Evolutionary conservation across 345 rosid species (phyloP).

Genomic region (Rhodamnia argentea): DNA sequence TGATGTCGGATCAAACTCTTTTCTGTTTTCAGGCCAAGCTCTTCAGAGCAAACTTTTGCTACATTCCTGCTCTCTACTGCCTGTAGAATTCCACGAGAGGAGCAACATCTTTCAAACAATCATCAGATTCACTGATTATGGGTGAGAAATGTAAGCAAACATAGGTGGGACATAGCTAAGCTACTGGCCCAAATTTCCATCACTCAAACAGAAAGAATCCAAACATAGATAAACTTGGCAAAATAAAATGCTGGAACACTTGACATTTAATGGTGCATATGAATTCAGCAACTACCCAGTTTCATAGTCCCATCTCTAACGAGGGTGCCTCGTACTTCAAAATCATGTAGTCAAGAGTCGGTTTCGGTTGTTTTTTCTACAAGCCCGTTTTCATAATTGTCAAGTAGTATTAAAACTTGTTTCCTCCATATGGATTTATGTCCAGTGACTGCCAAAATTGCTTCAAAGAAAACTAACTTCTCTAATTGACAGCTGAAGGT

Average conservation of each 20-base stretch:
- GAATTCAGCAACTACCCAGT: background rate
- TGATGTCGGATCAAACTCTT: too few relatives aligned
- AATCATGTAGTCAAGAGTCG: background rate
- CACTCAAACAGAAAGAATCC: background rate
- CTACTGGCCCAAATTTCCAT: background rate
- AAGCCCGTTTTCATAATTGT: background rate
- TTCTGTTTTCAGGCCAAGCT: too few relatives aligned
- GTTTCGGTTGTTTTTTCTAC: background rate
- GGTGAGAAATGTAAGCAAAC: background rate
- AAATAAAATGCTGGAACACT: background rate
- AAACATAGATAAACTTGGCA: background rate
- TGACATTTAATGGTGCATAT: background rate
- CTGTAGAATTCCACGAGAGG: too few relatives aligned
- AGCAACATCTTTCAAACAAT: too few relatives aligned
- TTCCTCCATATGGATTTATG: background rate
- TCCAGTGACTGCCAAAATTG: background rate
- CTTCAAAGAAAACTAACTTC: background rate
- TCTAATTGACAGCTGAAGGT: background rate
- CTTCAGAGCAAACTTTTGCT: too few relatives aligned
- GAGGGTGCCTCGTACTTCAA: background rate
- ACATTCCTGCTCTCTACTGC: too few relatives aligned
- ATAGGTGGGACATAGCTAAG: too few relatives aligned
- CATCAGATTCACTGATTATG: background rate
- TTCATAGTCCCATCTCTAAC: background rate
- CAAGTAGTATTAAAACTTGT: background rate